phyloP scores from a whole-genome alignment of 2,329 filamentous ascomycete species.

The Magnaporthiopsis rhizophila region DNA sequence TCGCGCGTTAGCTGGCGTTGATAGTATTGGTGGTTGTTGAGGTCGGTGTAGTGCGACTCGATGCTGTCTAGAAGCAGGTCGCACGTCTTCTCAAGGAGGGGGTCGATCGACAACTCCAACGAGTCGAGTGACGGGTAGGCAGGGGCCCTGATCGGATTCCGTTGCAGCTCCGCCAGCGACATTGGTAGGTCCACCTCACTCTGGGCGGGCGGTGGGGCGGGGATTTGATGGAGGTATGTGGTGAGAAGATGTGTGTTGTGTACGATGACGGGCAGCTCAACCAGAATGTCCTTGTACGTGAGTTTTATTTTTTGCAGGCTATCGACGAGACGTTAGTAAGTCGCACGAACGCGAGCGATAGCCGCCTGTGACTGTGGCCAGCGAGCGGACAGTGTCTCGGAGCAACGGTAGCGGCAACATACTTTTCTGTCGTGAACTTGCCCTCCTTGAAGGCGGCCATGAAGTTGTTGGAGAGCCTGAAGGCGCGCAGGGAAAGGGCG shows the following conservation, averaged over 20 bases:
- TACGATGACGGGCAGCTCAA: conserved; percentile 80
- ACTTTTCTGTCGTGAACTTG: conserved; percentile 97
- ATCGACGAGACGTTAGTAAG: conserved; percentile 2
- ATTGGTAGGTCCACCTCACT: conserved; percentile 67
- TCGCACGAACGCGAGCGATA: too few species aligned
- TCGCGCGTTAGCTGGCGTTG: conserved; percentile 88
- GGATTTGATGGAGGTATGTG: conserved; percentile 88
- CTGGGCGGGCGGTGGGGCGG: conserved; percentile 50
- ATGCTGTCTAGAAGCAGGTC: conserved; percentile 94
- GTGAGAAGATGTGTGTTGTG: conserved; percentile 98
- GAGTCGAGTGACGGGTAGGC: conserved; percentile 84
- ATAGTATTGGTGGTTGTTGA: conserved; percentile 98
- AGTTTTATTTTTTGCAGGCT: conserved; percentile 93
- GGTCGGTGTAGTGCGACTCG: conserved; percentile 94
- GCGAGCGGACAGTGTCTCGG: too few species aligned
- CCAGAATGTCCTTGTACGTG: conserved; percentile 85
- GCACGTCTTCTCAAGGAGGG: conserved; percentile 96
- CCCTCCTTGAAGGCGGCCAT: conserved; percentile 90
- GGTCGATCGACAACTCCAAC: conserved; percentile 89
- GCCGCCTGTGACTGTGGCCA: too few species aligned
- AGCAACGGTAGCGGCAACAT: conserved; percentile 25
- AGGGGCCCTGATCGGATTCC: conserved; percentile 53
- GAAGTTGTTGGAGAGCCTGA: conserved; percentile 80
- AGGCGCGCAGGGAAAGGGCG: conserved; percentile 77
- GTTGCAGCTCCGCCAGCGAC: conserved; percentile 69